A percentile compares a stretch with the other conserved stretches of the same genome.
Conservation (phyloP, 1,139 yeast genomes). For the Sugiyamaella xylanicola region DNA sequence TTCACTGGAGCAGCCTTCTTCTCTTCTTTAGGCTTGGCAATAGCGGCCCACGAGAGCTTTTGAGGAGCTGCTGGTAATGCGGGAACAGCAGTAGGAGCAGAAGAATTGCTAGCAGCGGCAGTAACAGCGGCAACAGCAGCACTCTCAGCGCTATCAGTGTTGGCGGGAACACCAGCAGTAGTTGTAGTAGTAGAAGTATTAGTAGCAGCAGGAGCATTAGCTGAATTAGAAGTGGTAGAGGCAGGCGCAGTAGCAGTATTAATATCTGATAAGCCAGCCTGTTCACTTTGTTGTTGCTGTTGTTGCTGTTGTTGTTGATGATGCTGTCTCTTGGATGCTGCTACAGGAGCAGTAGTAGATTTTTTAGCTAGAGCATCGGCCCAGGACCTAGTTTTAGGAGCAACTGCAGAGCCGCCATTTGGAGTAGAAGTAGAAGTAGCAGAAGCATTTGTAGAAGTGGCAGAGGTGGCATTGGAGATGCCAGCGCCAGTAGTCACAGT, state of each 20-base stretch:
- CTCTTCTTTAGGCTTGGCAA: conserved; percentile 36
- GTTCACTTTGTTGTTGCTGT: conserved; percentile 3
- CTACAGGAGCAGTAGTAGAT: conserved; percentile 26
- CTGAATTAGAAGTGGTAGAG: conserved; percentile 1
- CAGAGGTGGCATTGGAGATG: not conserved
- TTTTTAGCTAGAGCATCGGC: conserved; percentile 35
- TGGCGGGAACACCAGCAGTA: conserved; percentile 4
- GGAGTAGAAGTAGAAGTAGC: conserved; percentile 23
- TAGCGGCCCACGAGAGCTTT: conserved; percentile 47
- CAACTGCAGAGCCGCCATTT: conserved; percentile 32
- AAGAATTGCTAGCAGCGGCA: conserved; percentile 4
- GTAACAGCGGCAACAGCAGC: conserved; percentile 2
- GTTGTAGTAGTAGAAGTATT: conserved; percentile 17
- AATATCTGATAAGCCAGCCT: conserved; percentile 14
- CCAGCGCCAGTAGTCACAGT: not conserved
- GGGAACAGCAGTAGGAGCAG: conserved; percentile 9
- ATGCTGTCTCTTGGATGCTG: conserved; percentile 5
- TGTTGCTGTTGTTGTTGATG: conserved; percentile 4
- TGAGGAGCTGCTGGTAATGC: conserved; percentile 21
- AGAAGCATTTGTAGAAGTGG: conserved; percentile 22
- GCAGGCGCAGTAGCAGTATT: conserved; percentile 7
- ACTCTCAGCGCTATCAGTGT: conserved; percentile 4
- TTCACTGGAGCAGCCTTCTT: conserved; percentile 14
- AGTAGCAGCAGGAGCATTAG: conserved; percentile 14
- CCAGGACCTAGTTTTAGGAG: conserved; percentile 33